A percentile compares a stretch with the other conserved stretches of the same genome.
Evolutionary conservation across 108 stramenopile genomes (phyloP).

Genomic region (Stephanodiscus triporus): DNA sequence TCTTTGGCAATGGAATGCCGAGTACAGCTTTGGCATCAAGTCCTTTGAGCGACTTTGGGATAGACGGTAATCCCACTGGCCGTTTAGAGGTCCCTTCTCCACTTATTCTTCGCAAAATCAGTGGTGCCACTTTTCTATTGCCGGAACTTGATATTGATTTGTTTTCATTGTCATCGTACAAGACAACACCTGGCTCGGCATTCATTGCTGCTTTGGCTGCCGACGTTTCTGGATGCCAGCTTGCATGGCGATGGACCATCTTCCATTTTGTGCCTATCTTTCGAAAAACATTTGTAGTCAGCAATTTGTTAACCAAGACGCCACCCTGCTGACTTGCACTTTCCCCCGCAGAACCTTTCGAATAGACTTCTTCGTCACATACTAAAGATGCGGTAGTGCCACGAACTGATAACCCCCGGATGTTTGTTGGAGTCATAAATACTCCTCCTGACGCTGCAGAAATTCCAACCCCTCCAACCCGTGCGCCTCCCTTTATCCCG

Average conservation of each 20-base stretch:
- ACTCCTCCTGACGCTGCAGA: conserved; percentile 15
- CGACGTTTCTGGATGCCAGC: conserved; percentile 80
- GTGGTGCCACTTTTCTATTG: conserved; percentile 12
- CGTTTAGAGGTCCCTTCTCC: conserved; percentile 40
- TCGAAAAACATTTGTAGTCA: conserved; percentile 84
- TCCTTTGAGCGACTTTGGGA: conserved; percentile 40
- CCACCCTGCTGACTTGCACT: conserved; percentile 42
- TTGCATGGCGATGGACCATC: conserved; percentile 83
- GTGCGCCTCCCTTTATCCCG: conserved; percentile 26
- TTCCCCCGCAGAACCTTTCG: conserved; percentile 63
- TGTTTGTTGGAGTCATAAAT: conserved; percentile 75
- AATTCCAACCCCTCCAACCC: conserved; percentile 20
- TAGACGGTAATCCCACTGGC: conserved; percentile 5
- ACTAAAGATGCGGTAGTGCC: conserved; percentile 79
- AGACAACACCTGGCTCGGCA: conserved; percentile 33
- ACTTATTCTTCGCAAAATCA: conserved; percentile 32
- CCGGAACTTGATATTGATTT: not conserved
- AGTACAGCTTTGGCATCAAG: conserved; percentile 45
- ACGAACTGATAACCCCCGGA: conserved; percentile 68
- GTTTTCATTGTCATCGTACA: conserved; percentile 27
- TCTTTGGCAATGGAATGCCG: conserved; percentile 30
- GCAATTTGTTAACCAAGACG: conserved; percentile 70
- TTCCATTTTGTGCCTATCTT: conserved; percentile 81
- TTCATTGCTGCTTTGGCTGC: conserved; percentile 69
- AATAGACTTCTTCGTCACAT: conserved; percentile 83